Conservation (phyloP, 75 land plant genomes). For the Ceratopteris richardii region DNA sequence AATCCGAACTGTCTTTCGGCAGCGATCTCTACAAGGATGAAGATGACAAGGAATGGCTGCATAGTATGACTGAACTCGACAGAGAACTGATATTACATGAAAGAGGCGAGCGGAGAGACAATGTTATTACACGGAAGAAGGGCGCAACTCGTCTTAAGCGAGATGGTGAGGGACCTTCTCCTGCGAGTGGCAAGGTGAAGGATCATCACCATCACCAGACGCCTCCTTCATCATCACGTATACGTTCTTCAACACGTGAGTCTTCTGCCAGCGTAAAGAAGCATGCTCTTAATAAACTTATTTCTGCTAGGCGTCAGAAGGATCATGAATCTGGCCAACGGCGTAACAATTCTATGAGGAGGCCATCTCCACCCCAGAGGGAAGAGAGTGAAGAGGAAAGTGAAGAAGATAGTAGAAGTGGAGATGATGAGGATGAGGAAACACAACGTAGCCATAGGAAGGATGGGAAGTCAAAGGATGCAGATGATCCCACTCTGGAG, state of each 20-base stretch:
- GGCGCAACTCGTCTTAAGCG: slow-evolving; percentile 11
- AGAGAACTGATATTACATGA: slow-evolving; percentile 67
- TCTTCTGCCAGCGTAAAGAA: slow-evolving; percentile 14
- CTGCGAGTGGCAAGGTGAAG: neutral
- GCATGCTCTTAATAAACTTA: slow-evolving; percentile 71
- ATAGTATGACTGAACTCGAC: slow-evolving; percentile 57
- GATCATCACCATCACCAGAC: slow-evolving; percentile 34
- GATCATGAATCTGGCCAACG: slow-evolving; percentile 55
- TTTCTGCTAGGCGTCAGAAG: slow-evolving; percentile 49
- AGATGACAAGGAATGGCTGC: slow-evolving; percentile 49
- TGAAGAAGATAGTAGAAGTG: slow-evolving; percentile 16
- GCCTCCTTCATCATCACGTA: slow-evolving; percentile 23
- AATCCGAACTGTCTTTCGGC: slow-evolving; percentile 51
- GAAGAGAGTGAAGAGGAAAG: slow-evolving; percentile 17
- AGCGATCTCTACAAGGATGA: slow-evolving; percentile 91
- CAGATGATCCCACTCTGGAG: slow-evolving; percentile 31
- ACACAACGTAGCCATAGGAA: slow-evolving; percentile 44
- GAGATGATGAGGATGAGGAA: slow-evolving; percentile 11
- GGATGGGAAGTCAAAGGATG: slow-evolving; percentile 18
- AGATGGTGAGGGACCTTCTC: neutral
- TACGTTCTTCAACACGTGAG: slow-evolving; percentile 31
- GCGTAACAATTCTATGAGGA: slow-evolving; percentile 34
- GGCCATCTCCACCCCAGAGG: slow-evolving; percentile 32
- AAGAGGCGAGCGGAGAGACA: slow-evolving; percentile 44
- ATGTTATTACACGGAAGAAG: slow-evolving; percentile 38